Evolutionary conservation across 495 filamentous ascomycete species (phyloP).

Genomic region (Neurospora sublineolata): DNA sequence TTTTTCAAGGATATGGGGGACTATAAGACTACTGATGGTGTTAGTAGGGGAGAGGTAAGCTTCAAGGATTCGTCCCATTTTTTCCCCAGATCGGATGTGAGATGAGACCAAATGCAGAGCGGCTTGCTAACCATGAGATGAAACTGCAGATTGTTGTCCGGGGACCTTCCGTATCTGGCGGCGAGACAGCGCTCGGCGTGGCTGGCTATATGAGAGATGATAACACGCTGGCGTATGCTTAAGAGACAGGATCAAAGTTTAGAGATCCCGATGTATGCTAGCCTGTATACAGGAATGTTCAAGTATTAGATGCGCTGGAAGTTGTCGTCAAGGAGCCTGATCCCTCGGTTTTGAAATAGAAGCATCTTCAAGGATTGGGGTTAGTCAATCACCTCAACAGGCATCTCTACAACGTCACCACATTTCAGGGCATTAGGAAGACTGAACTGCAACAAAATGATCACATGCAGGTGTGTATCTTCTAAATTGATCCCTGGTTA

Average conservation of each 20-base stretch:
- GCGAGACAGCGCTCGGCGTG: conserved; percentile 47
- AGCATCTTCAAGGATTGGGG: not conserved
- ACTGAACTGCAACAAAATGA: not conserved
- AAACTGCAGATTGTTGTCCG: conserved; percentile 44
- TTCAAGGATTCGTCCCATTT: not conserved
- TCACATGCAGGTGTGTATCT: not conserved
- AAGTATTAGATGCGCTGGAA: not conserved
- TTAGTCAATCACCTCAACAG: not conserved
- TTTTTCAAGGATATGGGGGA: conserved; percentile 49
- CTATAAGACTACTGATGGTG: conserved; percentile 48
- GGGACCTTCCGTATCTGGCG: conserved; percentile 57
- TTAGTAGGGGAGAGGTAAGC: conserved; percentile 51
- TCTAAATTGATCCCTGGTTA: not conserved
- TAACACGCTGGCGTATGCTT: conserved; percentile 41
- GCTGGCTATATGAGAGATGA: conserved; percentile 42
- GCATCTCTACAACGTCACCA: not conserved
- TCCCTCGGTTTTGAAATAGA: not conserved
- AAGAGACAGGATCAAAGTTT: not conserved
- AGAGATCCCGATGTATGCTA: not conserved
- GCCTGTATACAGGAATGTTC: not conserved
- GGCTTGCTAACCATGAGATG: not conserved
- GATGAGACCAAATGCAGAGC: not conserved
- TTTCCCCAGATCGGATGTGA: not conserved
- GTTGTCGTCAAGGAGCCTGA: not conserved
- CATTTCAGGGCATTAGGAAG: not conserved